Base-by-base conservation (phyloP, 108 stramenopile genomes). In the Nitzschia sp. region DNA sequence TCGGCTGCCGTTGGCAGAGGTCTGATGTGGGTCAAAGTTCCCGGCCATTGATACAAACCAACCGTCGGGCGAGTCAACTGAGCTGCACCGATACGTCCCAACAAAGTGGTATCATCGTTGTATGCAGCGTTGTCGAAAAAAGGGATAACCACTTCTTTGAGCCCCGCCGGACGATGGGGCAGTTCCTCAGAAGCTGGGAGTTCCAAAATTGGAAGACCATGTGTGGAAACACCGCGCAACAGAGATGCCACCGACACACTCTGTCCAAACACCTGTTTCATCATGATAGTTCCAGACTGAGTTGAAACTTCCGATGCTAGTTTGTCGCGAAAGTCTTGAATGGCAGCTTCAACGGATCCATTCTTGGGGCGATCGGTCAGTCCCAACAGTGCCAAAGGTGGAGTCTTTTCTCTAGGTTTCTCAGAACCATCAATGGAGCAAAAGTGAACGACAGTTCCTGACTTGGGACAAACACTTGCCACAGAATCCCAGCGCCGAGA, bases 1-100 rank as follows among this genome's bases (percentile, higher is more conserved):
- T 85, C 85, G 11, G 57, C 11, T 10, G 88, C 91, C 2, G 86
- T 73, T 57, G 91, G 91, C 21, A 92, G 67, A 14, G 91, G 91
- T 24, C 91, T 76, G 14, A 89, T 42, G 26, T 81, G 57, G 10
- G 56, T 53, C 19, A 17, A 15, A 9, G 42, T 63, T 12, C 59
- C 41, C 7, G 53, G 52, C 69, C 68, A 70, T 59, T 65, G 25
- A 57, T 76, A 76, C 10, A 76, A 68, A 17, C 75, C 75, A 26
- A 70, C 63, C 19, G 57, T 38, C 17, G 75, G 75, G 10, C 62
- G 41, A 10, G 10, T 46, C 29, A 63, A 64, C 10, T 25, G 19
- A 25, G 67, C 73, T 34, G 6, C 53, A 42, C 34, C 34, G 11
- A 75, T 56, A 21, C 59, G 19, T 8, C 66, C 67, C 22, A 75